Evolutionary conservation across 345 rosid species (phyloP), one percentile per base, ranked within the genome.

Genomic region (Anastatica hierochuntica): DNA sequence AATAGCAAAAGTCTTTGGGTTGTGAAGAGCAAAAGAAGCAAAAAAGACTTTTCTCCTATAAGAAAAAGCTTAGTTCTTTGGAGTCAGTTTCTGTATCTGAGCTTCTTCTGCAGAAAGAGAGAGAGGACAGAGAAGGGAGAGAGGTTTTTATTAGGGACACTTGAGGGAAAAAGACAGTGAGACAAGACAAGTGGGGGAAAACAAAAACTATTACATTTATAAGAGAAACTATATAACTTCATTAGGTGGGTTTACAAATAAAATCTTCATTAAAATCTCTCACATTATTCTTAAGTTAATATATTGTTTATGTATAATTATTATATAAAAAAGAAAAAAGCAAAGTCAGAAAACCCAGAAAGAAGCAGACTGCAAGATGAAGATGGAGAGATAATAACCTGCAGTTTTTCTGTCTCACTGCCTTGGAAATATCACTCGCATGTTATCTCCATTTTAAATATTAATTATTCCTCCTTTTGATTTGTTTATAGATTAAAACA

Each of bases 81-180:
- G 10, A 45, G 68, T 53, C 62, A 60, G 58, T 58, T 56, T 64
- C 66, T 63, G 68, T 41, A 56, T 59, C 53, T 52, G 63, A 60
- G 52, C 48, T 23, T 71, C 88, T 76, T 81, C 79, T 77, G 76
- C n/a, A n/a, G n/a, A n/a, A n/a, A n/a, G n/a, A n/a, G n/a, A n/a
- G n/a, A n/a, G n/a, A n/a, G 8, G 1, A 1, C 49, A 21, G 41
- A 30, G 14, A 55, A 47, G 58, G 46, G 26, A 55, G 11, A 18
- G 76, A 76, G 56, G 67, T 44, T 52, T 59, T 47, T 62, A 53
- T 49, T 16, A 61, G 66, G 71, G 69, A 21, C 60, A 76, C 77
- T 80, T 54, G 60, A 53, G 60, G 34, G n/a, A n/a, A n/a, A n/a
- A n/a, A n/a, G n/a, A n/a, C n/a, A n/a, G n/a, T 68, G 71, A 66